Evolutionary conservation across 495 filamentous ascomycete genomes (phyloP).

Genomic region (Aspergillus diversus): DNA sequence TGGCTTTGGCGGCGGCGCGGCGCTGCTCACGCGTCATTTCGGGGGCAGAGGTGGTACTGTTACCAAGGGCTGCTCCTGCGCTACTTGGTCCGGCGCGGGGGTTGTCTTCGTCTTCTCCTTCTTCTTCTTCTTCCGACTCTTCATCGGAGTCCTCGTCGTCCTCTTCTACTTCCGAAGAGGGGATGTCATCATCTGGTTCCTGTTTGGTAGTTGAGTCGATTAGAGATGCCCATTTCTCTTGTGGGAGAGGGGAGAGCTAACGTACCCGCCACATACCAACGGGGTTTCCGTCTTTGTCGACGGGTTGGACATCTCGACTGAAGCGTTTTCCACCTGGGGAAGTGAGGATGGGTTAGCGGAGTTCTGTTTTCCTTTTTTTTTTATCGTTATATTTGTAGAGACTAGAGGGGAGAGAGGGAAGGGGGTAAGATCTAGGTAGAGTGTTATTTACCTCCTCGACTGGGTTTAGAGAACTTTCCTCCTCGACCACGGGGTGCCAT

Average conservation of each 20-base stretch:
- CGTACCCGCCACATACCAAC: slow-evolving; percentile 77
- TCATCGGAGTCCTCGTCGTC: slow-evolving; percentile 48
- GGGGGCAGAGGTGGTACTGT: slow-evolving; percentile 13
- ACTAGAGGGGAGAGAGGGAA: background rate
- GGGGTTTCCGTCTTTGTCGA: slow-evolving; percentile 81
- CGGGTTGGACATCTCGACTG: slow-evolving; percentile 82
- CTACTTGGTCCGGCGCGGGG: too few relatives aligned
- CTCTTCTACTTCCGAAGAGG: slow-evolving; percentile 44
- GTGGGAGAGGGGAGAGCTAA: slow-evolving; percentile 16
- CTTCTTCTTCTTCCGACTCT: slow-evolving; percentile 46
- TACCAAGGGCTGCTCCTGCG: too few relatives aligned
- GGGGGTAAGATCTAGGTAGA: background rate
- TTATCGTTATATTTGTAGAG: background rate
- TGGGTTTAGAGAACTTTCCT: slow-evolving; percentile 92
- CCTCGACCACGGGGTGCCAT: slow-evolving; percentile 69
- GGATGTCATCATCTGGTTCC: slow-evolving; percentile 52
- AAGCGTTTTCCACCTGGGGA: slow-evolving; percentile 86
- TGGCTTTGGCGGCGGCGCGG: slow-evolving; percentile 83
- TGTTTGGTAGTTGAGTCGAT: slow-evolving; percentile 24
- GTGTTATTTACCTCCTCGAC: slow-evolving; percentile 74
- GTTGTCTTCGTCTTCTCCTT: slow-evolving; percentile 5
- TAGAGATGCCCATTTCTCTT: background rate
- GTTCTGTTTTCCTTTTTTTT: slow-evolving; percentile 5
- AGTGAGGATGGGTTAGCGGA: background rate
- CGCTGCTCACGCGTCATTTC: slow-evolving; percentile 85